Evolutionary conservation across 768 basidiomycete species (phyloP).

Genomic region (Inosperma sp.): DNA sequence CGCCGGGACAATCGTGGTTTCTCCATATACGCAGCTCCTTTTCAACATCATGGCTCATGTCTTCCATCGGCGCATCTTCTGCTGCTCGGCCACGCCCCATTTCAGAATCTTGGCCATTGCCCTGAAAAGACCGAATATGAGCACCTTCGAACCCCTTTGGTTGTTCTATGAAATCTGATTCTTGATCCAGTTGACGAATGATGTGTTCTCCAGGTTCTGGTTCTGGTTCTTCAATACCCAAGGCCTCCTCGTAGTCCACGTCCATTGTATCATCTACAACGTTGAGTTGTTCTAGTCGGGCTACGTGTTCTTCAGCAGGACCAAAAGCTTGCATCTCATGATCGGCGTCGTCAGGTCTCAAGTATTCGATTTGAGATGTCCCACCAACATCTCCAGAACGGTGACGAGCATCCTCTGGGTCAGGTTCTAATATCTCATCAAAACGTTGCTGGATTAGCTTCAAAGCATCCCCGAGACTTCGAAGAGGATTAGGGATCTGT

Average conservation of each 20-base stretch:
- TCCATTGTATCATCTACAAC: constrained; percentile 57
- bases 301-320: constrained; percentile 79
- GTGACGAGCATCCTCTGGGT: constrained; percentile 30
- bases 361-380: constrained; percentile 66
- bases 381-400: constrained; percentile 35
- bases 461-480: constrained; percentile 79
- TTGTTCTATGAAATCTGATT: constrained; percentile 23
- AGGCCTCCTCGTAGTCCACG: constrained; percentile 32
- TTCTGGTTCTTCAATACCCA: constrained; percentile 44
- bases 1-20: constrained; percentile 48
- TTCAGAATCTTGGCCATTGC: constrained; percentile 15
- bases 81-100: neutral
- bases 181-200: constrained; percentile 21
- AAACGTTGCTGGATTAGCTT: constrained; percentile 80
- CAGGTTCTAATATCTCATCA: constrained; percentile 66
- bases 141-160: constrained; percentile 51
- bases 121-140: constrained; percentile 34
- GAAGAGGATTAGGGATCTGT: constrained; percentile 50
- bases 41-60: constrained; percentile 36
- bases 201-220: constrained; percentile 24
- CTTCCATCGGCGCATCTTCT: constrained; percentile 30
- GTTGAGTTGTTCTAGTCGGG: constrained; percentile 76
- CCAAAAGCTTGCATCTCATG: constrained; percentile 87
- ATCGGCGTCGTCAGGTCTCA: constrained; percentile 61
- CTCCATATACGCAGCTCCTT: constrained; percentile 59